Conservation (phyloP, 1,139 yeast species). For the Pichia sp. region DNA sequence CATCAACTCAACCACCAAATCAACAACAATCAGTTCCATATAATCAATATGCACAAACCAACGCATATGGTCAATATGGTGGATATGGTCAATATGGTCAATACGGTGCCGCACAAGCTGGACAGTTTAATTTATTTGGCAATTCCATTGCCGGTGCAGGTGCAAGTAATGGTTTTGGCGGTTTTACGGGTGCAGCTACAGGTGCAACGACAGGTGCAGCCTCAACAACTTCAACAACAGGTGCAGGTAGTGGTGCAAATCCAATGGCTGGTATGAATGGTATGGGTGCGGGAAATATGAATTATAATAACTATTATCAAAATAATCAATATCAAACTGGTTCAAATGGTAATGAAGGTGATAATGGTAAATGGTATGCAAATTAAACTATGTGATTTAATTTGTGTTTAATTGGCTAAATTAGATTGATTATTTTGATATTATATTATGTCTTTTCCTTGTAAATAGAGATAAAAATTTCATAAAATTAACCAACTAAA, state of each 20-base stretch:
- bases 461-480: background rate
- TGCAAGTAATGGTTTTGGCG: constrained; percentile 7
- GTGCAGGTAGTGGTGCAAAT: constrained; percentile 1
- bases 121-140: constrained; percentile 7
- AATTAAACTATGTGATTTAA: background rate
- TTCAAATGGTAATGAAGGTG: constrained; percentile 8
- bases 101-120: background rate
- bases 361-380: constrained; percentile 8
- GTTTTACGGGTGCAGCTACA: constrained; percentile 3
- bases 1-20: constrained; percentile 5
- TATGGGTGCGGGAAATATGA: background rate
- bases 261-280: constrained; percentile 6
- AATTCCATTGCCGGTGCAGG: background rate
- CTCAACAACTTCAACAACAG: background rate
- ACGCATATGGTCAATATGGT: constrained; percentile 8
- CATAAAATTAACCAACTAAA: background rate
- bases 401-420: background rate
- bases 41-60: constrained; percentile 7
- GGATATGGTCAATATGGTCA: constrained; percentile 8
- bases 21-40: constrained; percentile 7
- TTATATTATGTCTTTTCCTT: too few species aligned
- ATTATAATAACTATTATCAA: constrained; percentile 3
- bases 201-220: background rate
- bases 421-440: background rate
- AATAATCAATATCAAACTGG: constrained; percentile 8